Evolutionary conservation across 441 rosid genomes (phyloP).

Genomic region (Arabidopsis lyrata): DNA sequence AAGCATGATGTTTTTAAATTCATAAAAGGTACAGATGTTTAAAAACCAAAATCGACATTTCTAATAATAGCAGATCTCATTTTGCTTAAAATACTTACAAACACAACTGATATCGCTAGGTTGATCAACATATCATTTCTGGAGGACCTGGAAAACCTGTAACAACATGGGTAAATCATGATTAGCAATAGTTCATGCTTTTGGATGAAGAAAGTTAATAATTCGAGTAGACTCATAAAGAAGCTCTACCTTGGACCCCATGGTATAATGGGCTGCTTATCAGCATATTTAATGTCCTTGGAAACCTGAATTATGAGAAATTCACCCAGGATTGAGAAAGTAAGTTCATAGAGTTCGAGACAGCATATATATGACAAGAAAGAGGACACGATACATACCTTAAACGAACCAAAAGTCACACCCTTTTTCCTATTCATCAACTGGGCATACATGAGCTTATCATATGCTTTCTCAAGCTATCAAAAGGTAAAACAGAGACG

Average conservation of each 20-base stretch:
- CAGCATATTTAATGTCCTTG: slow-evolving; percentile 94
- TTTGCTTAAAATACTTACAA: slow-evolving; percentile 65
- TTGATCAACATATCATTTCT: slow-evolving; percentile 73
- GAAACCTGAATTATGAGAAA: slow-evolving; percentile 69
- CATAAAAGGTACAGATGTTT: slow-evolving; percentile 7
- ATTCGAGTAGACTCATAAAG: slow-evolving; percentile 13
- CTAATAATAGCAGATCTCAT: background rate
- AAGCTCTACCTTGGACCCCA: slow-evolving; percentile 92
- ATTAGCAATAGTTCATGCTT: slow-evolving; percentile 7
- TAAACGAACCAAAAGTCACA: slow-evolving; percentile 79
- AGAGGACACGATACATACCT: slow-evolving; percentile 54
- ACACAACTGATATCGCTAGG: slow-evolving; percentile 83
- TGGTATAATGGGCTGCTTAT: slow-evolving; percentile 91
- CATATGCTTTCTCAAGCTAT: slow-evolving; percentile 97
- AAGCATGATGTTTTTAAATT: slow-evolving; percentile 12
- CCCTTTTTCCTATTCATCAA: slow-evolving; percentile 82
- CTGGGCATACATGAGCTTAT: slow-evolving; percentile 91
- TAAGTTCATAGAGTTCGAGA: slow-evolving; percentile 5
- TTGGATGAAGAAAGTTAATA: background rate
- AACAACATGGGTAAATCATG: slow-evolving; percentile 34
- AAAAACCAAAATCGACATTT: background rate
- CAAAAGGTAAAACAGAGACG: slow-evolving; percentile 34
- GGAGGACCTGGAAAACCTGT: slow-evolving; percentile 79
- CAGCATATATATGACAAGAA: background rate
- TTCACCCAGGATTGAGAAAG: slow-evolving; percentile 18